A percentile compares a stretch with the other conserved stretches of the same genome.
Conservation (phyloP, 2,329 filamentous ascomycete genomes). For the Colletotrichum tabaci region DNA sequence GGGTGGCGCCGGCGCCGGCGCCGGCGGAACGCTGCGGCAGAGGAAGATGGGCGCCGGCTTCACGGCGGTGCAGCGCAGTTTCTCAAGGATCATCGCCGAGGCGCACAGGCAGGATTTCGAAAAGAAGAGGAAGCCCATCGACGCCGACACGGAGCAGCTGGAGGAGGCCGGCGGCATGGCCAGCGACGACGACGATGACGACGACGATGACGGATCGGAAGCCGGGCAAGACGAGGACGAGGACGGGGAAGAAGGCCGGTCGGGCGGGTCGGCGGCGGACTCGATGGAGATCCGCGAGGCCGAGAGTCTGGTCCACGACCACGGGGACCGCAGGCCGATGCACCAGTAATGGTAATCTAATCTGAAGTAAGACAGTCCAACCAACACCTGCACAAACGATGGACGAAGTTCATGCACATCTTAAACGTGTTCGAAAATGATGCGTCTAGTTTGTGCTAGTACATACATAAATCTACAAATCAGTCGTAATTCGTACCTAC, state of each 20-base stretch:
- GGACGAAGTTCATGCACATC: no score
- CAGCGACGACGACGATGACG: slow-evolving; percentile 48
- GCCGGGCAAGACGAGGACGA: slow-evolving; percentile 54
- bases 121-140: slow-evolving; percentile 71
- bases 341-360: neutral
- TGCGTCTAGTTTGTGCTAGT: slow-evolving; percentile 28
- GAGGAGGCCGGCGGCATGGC: slow-evolving; percentile 47
- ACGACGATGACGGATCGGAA: slow-evolving; percentile 47
- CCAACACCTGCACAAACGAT: neutral
- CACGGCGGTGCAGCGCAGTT: slow-evolving; percentile 51
- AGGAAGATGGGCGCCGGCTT: slow-evolving; percentile 44
- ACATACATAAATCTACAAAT: slow-evolving; percentile 30
- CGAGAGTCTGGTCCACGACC: slow-evolving; percentile 38
- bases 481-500: slow-evolving; percentile 19
- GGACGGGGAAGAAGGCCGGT: slow-evolving; percentile 51
- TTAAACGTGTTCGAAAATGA: slow-evolving; percentile 4
- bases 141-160: slow-evolving; percentile 39
- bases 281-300: slow-evolving; percentile 50
- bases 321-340: slow-evolving; percentile 37
- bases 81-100: slow-evolving; percentile 79
- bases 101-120: slow-evolving; percentile 95
- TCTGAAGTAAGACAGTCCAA: no score
- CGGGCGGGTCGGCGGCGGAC: slow-evolving; percentile 36
- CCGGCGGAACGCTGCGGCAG: slow-evolving; percentile 45
- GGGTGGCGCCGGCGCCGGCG: no score